Evolutionary conservation across 2,329 filamentous ascomycete species (phyloP), one percentile per base, ranked within the genome.

Genomic region (Myriosclerotinia scirpicola): DNA sequence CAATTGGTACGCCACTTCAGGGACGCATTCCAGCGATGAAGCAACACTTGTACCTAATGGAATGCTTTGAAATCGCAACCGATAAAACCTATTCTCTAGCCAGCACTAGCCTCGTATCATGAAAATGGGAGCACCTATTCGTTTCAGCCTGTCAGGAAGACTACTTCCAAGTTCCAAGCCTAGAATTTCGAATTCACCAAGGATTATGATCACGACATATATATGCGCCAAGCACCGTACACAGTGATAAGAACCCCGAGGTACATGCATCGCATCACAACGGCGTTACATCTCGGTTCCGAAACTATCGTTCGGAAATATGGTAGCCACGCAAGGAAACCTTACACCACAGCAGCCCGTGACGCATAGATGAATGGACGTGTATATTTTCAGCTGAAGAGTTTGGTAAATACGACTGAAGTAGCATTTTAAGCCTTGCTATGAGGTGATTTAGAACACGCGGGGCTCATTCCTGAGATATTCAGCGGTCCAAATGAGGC

Each of bases 301-400:
- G n/a, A 42, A 22, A 14, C 22, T 42, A 38, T 36, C 42, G 4
- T 11, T 58, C 54, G 38, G 5, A 61, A 30, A 11, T 34, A 38
- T 34, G 22, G 17, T 15, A 50, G 44, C 22, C 8, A 20, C 14
- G 9, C n/a, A 38, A 20, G 38, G 11, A 26, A 26, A 20, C 2
- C 38, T 38, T 26, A 26, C 58, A 61, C 56, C 56, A 36, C n/a
- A 30, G 44, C 14, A 26, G 34, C 14, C 15, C 53, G 53, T 11
- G 15, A 26, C 8, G 2, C 14, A 11, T 36, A 14, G 20, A 20
- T 44, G 20, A 50, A 60, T 60, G 12, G 20, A 7, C 17, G 5
- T 17, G 7, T 22, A 17, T n/a, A 12, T 50, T 61, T 60, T 61
- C 58, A 61, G 58, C 58, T 61, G 15, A 44, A 7, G 26, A 38